These are phyloP conservation scores for Gossypium sturtianum DNA, from an alignment of 345 rosid species.

Conservation along the genomic window DNA sequence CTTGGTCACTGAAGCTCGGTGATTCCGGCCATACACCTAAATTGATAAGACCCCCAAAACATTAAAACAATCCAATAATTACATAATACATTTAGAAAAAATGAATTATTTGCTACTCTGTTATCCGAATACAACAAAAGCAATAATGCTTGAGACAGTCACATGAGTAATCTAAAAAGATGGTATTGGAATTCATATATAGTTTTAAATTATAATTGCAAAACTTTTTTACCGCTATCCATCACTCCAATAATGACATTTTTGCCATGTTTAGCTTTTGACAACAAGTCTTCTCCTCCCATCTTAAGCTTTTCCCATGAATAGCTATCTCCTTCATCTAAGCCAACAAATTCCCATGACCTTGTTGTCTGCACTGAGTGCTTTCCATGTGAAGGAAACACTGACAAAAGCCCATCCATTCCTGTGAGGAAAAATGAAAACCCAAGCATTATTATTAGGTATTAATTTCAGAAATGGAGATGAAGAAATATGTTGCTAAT, in stretches of 20 bases:
- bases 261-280: slow-evolving; percentile 57
- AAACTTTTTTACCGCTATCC: slow-evolving; percentile 56
- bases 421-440: slow-evolving; percentile 27
- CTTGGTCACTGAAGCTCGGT: slow-evolving; percentile 62
- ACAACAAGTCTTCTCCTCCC: slow-evolving; percentile 29
- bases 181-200: background rate
- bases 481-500: background rate
- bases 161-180: slow-evolving; percentile 2
- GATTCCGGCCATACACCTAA: slow-evolving; percentile 97
- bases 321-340: slow-evolving; percentile 25
- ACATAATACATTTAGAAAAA: background rate
- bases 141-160: slow-evolving; percentile 12
- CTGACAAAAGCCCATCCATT: slow-evolving; percentile 55
- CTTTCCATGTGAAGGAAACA: slow-evolving; percentile 38
- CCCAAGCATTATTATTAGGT: background rate
- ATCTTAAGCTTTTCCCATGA: background rate
- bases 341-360: slow-evolving; percentile 84
- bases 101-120: background rate
- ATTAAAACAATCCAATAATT: too few species aligned
- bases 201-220: background rate
- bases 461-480: background rate
- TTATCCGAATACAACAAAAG: background rate
- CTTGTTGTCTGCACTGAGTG: slow-evolving; percentile 72
- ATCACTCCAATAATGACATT: slow-evolving; percentile 62
- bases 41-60: background rate